Evolutionary conservation across 352 stramenopile species (phyloP).

Genomic region (Pythium grandisporangium): DNA sequence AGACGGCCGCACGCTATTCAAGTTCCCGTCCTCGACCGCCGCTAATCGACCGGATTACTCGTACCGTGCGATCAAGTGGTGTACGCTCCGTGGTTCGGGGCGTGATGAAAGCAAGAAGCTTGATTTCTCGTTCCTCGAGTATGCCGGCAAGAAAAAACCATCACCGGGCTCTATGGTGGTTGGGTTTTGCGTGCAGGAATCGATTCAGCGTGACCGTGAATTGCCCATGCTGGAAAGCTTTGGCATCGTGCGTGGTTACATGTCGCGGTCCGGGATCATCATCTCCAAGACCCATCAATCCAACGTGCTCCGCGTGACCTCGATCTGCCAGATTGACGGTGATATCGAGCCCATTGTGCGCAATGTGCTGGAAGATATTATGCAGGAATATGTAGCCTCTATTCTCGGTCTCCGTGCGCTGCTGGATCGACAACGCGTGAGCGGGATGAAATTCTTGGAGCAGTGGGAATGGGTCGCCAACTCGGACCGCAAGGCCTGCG

Average conservation of each 20-base stretch:
- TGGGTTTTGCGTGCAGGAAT: constrained; percentile 67
- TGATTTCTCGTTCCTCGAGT: constrained; percentile 73
- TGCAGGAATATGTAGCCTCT: constrained; percentile 43
- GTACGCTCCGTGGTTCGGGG: constrained; percentile 31
- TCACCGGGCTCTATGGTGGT: constrained; percentile 45
- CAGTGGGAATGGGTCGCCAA: constrained; percentile 77
- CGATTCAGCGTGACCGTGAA: constrained; percentile 45
- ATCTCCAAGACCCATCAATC: constrained; percentile 52
- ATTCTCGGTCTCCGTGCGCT: constrained; percentile 34
- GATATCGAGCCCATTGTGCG: constrained; percentile 36
- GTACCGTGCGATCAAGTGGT: constrained; percentile 56
- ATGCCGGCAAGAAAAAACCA: constrained; percentile 46
- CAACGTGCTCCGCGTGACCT: constrained; percentile 49
- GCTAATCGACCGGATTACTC: constrained; percentile 1
- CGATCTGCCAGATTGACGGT: constrained; percentile 65
- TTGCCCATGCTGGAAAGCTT: constrained; percentile 55
- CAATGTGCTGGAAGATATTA: constrained; percentile 39
- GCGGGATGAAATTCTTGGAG: constrained; percentile 59
- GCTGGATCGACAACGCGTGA: constrained; percentile 55
- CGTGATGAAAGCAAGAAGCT: constrained; percentile 30
- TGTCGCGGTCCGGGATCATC: constrained; percentile 55
- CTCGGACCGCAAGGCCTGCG: constrained; percentile 55
- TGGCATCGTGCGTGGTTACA: constrained; percentile 38
- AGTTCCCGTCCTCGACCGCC: constrained; percentile 15
- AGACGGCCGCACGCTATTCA: constrained; percentile 38